Evolutionary conservation across 805 yeast genomes (phyloP), one percentile per base, ranked within the genome.

Genomic region (Myxozyma vanderwaltii): DNA sequence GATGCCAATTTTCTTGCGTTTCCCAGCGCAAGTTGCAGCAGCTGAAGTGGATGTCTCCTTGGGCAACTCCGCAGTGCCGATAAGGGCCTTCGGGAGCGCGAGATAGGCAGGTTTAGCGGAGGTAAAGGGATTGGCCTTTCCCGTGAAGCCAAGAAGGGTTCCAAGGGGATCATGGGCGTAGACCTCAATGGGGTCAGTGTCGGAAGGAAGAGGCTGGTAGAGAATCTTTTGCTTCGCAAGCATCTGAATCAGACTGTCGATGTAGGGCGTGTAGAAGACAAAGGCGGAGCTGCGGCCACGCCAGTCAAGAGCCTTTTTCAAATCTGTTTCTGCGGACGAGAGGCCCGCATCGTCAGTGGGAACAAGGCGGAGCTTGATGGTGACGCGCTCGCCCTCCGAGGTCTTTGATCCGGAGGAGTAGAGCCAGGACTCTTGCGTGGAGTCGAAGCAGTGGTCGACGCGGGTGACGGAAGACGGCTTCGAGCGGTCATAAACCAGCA

Each of bases 111-210:
- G 61, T 10, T 27, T 27, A 23, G 24, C 39, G 21, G 59, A 29
- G 26, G 71, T 54, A 50, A 69, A 70, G 10, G 76, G 75, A 56
- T 71, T 72, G 23, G 54, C 44, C 40, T 69, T 75, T 1, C 85
- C 77, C 21, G 95, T 84, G 75, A 91, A 90, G 3, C 97, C 97
- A 48, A 91, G 72, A 29, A 91, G 72, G 66, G 83, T 82, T 19
- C 96, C 96, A 63, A 91, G 75, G 7, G 98, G 97, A 72, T 92
- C 97, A 26, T 87, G 70, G 6, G 84, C 81, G 72, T 86, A 89
- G 5, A 88, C 76, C 72, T 89, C 96, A 65, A 81, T 79, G 4
- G 97, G 96, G 56, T 81, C 82, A 56, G 86, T 75, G 48, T 83
- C 88, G 58, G 85, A 84, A 4, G 98, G 97, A 67, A 80, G 77